Base-by-base conservation (phyloP, 1,284 basidiomycete genomes). In the Sporisorium sorghi region DNA sequence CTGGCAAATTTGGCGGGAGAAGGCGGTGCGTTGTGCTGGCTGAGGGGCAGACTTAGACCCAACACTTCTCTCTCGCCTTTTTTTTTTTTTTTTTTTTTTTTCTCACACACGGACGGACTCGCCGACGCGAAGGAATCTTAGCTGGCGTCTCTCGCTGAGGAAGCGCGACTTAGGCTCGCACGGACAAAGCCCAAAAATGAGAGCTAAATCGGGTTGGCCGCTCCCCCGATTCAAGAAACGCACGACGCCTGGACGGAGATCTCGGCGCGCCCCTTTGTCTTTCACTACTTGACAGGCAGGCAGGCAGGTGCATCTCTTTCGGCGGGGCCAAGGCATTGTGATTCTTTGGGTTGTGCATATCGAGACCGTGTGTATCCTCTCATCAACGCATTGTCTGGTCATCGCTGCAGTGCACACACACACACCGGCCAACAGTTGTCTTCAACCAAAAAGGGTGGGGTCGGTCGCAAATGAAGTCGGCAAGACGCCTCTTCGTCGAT, bases 221-320 rank as follows among this genome's bases (percentile, higher is more conserved):
- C n/a, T n/a, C n/a, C 21, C 19, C 48, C 48, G 32, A 50, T 50
- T 10, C 33, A 10, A 32, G 30, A 32, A 32, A 32, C 30, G 30
- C 5, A 11, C 6, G 11, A 11, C 6, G 30, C 30, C 30, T 32
- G 8, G 33, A 33, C 17, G 35, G 35, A 32, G 12, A 47, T 28
- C 43, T 26, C 2, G 10, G 28, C 26, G 2, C 1, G 46, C 17
- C 37, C 49, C 61, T 57, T 63, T 56, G 60, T 62, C 39, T 35
- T 49, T 62, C 61, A 19, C 56, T 63, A 43, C 33, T 63, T 57
- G 61, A 63, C 61, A 55, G 51, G 37, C n/a, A n/a, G n/a, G n/a
- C n/a, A n/a, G n/a, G 17, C 30, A 21, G 23, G 40, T 30, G 21
- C 11, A 10, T 15, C 19, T 30, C 42, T 44, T 5, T n/a, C 30